These are phyloP conservation scores for Penicillium waksmanii DNA, from an alignment of 495 filamentous ascomycete genomes.

Conservation along the genomic window DNA sequence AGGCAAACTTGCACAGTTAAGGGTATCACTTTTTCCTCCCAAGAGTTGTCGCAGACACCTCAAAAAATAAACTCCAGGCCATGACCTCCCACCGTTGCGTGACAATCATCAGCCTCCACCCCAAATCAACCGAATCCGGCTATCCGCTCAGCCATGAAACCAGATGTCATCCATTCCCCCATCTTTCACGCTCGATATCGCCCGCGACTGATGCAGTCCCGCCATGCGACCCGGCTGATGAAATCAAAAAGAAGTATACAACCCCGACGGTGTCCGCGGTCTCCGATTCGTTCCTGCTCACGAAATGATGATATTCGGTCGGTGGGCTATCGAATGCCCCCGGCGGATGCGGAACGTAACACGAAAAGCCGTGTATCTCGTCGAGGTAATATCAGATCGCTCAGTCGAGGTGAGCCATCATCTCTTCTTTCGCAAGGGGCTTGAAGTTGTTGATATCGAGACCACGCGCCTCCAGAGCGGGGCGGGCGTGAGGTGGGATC, in stretches of 20 bases:
- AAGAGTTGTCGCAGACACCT: slow-evolving; percentile 53
- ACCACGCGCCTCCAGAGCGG: slow-evolving; percentile 72
- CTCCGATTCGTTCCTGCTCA: slow-evolving; percentile 38
- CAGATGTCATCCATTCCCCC: slow-evolving; percentile 27
- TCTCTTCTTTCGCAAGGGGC: slow-evolving; percentile 87
- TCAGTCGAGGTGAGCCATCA: slow-evolving; percentile 98
- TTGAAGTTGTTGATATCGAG: slow-evolving; percentile 94
- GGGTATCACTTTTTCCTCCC: slow-evolving; percentile 58
- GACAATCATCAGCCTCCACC: slow-evolving; percentile 37
- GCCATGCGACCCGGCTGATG: slow-evolving; percentile 17
- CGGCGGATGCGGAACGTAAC: slow-evolving; percentile 30
- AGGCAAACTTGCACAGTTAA: slow-evolving; percentile 52
- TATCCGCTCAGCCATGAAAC: slow-evolving; percentile 39
- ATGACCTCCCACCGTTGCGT: slow-evolving; percentile 42
- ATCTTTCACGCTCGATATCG: slow-evolving; percentile 26
- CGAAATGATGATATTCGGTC: slow-evolving; percentile 41
- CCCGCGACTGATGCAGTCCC: slow-evolving; percentile 29
- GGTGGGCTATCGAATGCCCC: slow-evolving; percentile 37
- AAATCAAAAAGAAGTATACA: slow-evolving; percentile 17
- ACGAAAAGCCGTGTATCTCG: slow-evolving; percentile 45
- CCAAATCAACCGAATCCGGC: slow-evolving; percentile 26
- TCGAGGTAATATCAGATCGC: slow-evolving; percentile 37
- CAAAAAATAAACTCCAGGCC: slow-evolving; percentile 47
- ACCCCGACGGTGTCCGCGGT: slow-evolving; percentile 17
- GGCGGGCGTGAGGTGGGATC: slow-evolving; percentile 79